Conservation (phyloP, 495 filamentous ascomycete species). For the Penicillium robsamsonii region DNA sequence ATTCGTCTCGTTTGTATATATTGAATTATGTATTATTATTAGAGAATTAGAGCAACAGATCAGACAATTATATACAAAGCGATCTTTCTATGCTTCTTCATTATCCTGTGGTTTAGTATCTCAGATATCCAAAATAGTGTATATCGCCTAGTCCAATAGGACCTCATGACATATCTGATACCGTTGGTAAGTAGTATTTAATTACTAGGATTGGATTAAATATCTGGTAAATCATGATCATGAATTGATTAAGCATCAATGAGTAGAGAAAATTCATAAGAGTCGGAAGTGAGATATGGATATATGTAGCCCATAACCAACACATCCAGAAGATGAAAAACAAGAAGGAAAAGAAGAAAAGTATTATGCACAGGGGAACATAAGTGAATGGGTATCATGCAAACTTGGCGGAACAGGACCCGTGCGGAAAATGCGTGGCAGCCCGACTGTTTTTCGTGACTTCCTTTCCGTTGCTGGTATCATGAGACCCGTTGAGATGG, state of each 20-base stretch:
- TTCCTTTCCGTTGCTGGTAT: constrained; percentile 1
- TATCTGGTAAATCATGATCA: background rate
- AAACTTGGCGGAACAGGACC: constrained; percentile 6
- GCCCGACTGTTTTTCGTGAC: background rate
- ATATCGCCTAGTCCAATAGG: background rate
- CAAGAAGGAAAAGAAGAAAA: background rate
- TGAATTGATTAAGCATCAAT: background rate
- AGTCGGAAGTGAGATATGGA: background rate
- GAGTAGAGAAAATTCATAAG: background rate
- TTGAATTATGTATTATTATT: background rate
- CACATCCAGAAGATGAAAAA: background rate
- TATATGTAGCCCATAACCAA: background rate
- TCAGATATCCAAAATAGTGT: background rate
- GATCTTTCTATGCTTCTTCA: too few species aligned
- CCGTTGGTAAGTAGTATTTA: background rate
- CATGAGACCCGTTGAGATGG: constrained; percentile 8
- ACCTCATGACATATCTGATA: background rate
- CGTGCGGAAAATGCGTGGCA: constrained; percentile 7
- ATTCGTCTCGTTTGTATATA: background rate
- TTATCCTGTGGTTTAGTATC: too few species aligned
- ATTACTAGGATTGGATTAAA: background rate
- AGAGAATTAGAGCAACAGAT: too few species aligned
- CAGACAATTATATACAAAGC: too few species aligned
- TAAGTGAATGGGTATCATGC: constrained; percentile 12
- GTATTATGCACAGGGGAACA: constrained; percentile 1